Conservation (phyloP, 305 asterid genomes). For the Withania somnifera region DNA sequence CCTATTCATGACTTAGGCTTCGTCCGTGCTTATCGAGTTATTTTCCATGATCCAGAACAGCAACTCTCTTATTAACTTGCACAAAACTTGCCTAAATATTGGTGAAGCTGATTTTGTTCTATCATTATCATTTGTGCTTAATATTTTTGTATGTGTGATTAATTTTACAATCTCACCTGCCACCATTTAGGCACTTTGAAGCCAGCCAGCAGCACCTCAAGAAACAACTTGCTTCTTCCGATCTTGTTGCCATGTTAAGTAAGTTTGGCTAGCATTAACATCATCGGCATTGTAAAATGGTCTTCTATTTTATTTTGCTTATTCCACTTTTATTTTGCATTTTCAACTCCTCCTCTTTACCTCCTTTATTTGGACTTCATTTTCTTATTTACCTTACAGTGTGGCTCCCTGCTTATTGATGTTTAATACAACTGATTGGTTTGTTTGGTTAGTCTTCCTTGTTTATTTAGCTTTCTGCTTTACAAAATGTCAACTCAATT, state of each 20-base stretch:
- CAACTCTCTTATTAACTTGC: constrained; percentile 82
- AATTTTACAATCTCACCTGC: not conserved
- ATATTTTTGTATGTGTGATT: not conserved
- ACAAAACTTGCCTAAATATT: constrained; percentile 51
- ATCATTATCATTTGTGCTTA: not conserved
- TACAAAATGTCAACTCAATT: not conserved
- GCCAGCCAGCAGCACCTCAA: constrained; percentile 52
- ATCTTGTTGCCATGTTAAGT: constrained; percentile 61
- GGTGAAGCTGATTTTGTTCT: too few species aligned
- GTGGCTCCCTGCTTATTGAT: not conserved
- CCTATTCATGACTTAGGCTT: constrained; percentile 42
- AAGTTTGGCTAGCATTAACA: constrained; percentile 25
- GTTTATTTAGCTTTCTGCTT: not conserved
- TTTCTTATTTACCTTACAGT: not conserved
- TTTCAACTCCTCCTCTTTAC: not conserved
- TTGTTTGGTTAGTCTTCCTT: not conserved
- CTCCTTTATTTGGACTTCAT: not conserved
- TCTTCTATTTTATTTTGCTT: not conserved
- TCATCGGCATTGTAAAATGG: not conserved
- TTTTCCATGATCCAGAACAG: constrained; percentile 79
- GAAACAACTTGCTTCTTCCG: constrained; percentile 43
- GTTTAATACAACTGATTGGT: not conserved
- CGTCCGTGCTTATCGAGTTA: constrained; percentile 88
- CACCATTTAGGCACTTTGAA: constrained; percentile 62
- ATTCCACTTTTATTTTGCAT: not conserved